Evolutionary conservation across 1,284 basidiomycete genomes (phyloP).

Genomic region (Quambalaria eucalypti): DNA sequence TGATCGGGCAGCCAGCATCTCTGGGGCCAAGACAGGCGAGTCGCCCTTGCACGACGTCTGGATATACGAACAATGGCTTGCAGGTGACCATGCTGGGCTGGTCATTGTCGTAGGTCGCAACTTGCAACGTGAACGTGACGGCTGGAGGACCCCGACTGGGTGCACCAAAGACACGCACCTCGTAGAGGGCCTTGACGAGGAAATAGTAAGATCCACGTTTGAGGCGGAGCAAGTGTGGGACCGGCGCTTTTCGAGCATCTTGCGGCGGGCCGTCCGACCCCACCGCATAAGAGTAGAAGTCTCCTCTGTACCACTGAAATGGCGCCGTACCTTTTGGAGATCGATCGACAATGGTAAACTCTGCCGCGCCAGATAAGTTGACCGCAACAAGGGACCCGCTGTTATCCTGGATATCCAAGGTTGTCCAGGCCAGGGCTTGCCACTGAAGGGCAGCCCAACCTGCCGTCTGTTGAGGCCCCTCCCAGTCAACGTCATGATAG

Average conservation of each 20-base stretch:
- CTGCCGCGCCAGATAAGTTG: constrained; percentile 14
- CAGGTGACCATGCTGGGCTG: constrained; percentile 9
- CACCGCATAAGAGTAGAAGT: constrained; percentile 27
- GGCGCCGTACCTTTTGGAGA: not conserved
- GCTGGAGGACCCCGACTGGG: constrained; percentile 8
- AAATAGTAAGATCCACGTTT: constrained; percentile 15
- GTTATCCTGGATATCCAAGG: constrained; percentile 10
- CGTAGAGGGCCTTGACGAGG: constrained; percentile 16
- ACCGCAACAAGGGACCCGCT: constrained; percentile 8
- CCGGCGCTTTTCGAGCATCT: constrained; percentile 7
- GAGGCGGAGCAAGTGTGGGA: constrained; percentile 14
- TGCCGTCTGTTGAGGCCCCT: constrained; percentile 13
- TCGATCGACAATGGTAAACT: constrained; percentile 22
- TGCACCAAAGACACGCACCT: constrained; percentile 27
- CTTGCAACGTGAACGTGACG: constrained; percentile 6
- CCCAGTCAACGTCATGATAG: constrained; percentile 16
- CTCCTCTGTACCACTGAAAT: constrained; percentile 22
- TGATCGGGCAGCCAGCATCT: constrained; percentile 8
- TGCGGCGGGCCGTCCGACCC: too few relatives aligned
- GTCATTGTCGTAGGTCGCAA: not conserved
- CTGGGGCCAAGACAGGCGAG: constrained; percentile 3
- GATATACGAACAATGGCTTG: constrained; percentile 15
- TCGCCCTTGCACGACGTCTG: constrained; percentile 21
- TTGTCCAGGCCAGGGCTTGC: constrained; percentile 16
- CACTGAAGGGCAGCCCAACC: constrained; percentile 25